Percentiles rank a stretch among this genome's conserved stretches.
Evolutionary conservation across 164 flowering plant species (phyloP).

Genomic region (Kalanchoe fedtschenkoi): DNA sequence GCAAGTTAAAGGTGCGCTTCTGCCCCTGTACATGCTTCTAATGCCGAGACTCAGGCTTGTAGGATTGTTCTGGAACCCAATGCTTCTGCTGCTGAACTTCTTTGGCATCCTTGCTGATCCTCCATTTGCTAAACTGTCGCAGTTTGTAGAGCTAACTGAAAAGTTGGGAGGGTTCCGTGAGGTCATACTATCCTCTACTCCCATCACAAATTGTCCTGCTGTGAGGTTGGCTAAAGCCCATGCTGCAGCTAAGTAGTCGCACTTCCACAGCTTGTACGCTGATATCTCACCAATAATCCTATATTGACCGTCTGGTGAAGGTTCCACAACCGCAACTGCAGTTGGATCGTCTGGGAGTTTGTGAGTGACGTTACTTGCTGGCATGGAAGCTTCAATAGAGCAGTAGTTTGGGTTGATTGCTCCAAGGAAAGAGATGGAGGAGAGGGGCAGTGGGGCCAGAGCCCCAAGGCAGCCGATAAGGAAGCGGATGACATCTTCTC

Average conservation of each 20-base stretch:
- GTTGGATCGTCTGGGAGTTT: slow-evolving; percentile 54
- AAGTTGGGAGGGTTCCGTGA: slow-evolving; percentile 31
- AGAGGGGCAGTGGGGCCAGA: slow-evolving; percentile 83
- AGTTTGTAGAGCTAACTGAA: slow-evolving; percentile 14
- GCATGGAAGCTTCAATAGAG: slow-evolving; percentile 51
- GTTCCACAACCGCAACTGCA: slow-evolving; percentile 80
- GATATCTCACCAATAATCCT: slow-evolving; percentile 92
- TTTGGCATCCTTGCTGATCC: slow-evolving; percentile 22
- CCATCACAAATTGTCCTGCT: slow-evolving; percentile 96
- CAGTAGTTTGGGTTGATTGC: slow-evolving; percentile 45
- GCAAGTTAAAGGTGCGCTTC: slow-evolving; percentile 87
- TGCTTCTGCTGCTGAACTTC: slow-evolving; percentile 70
- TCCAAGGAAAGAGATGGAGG: slow-evolving; percentile 68
- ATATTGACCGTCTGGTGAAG: slow-evolving; percentile 28
- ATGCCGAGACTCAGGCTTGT: slow-evolving; percentile 28
- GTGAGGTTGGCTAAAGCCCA: slow-evolving; percentile 93
- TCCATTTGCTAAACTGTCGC: slow-evolving; percentile 13
- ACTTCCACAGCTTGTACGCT: slow-evolving; percentile 77
- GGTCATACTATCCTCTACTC: slow-evolving; percentile 54
- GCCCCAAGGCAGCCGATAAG: slow-evolving; percentile 93
- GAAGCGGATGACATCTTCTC: slow-evolving; percentile 89
- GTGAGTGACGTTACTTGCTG: slow-evolving; percentile 44
- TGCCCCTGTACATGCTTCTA: slow-evolving; percentile 78
- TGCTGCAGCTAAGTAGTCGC: slow-evolving; percentile 81
- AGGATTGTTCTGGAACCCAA: slow-evolving; percentile 57